Base-by-base conservation (phyloP, 2,329 filamentous ascomycete genomes). In the Neopestalotiopsis sp. region DNA sequence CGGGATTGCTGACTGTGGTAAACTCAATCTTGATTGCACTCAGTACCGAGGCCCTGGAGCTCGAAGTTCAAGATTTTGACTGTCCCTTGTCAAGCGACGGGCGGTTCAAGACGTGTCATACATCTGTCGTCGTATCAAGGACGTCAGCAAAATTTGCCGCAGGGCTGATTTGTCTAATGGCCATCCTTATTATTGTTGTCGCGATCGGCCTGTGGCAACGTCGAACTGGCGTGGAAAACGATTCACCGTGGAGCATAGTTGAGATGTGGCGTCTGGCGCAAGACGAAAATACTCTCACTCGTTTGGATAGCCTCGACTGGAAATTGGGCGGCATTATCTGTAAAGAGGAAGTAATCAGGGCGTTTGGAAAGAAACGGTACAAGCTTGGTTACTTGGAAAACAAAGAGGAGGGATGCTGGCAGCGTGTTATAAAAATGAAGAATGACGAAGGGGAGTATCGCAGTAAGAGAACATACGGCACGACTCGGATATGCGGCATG, bases 181-280 rank as follows among this genome's bases (percentile, higher is more conserved):
- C 75, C 12, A 38, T 78, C 3, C 73, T 83, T 14, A 67, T 81
- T 4, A 65, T 68, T 4, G 13, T 75, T 6, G 74, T 80, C 4
- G 63, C 76, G 1, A 38, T 75, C 7, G 71, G 78, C 4, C 72
- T 82, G 28, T 70, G 75, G 10, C 73, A 74, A 17, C 81, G 78
- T 76, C 72, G 75, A n/a, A 83, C 81, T 0, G 83, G 82, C 0
- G 69, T 84, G 17, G 72, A 74, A 28, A 75, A 77, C 13, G 79
- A 82, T 58, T 20, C 7, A 24, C 83, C 83, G 2, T 84, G 83
- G 83, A 82, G 74, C 67, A 72, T 84, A 4, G 75, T 76, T 1
- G 75, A 78, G 0, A 79, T 83, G 66, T 78, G 78, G 0, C 74
- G 77, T 1, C 75, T 84, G 2, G 74, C 76, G 1, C 73, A 76